These are phyloP conservation scores for Blastomyces silverae DNA, from an alignment of 2,329 filamentous ascomycete genomes.

Conservation along the genomic window DNA sequence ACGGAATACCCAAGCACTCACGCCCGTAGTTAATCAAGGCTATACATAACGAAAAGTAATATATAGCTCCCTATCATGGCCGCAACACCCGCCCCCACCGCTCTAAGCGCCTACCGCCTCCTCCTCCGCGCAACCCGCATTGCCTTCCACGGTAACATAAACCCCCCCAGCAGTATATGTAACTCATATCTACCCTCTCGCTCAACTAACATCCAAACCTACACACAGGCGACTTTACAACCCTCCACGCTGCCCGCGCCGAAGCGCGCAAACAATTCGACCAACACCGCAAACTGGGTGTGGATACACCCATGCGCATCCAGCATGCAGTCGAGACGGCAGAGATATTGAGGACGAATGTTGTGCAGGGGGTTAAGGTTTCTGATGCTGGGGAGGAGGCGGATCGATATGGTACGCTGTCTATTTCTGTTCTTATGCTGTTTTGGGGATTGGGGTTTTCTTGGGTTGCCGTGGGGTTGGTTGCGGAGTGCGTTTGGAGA, in stretches of 20 bases:
- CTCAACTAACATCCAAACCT: not conserved
- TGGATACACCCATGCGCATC: slow-evolving; percentile 59
- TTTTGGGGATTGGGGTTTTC: not conserved
- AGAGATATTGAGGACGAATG: slow-evolving; percentile 68
- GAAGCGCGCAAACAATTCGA: slow-evolving; percentile 71
- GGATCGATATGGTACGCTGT: slow-evolving; percentile 33
- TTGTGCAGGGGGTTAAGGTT: slow-evolving; percentile 69
- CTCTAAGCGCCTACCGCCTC: slow-evolving; percentile 28
- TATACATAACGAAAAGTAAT: not conserved
- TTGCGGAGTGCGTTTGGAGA: not conserved
- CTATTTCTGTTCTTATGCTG: not conserved
- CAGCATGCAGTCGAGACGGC: slow-evolving; percentile 77
- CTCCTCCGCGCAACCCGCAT: slow-evolving; percentile 27
- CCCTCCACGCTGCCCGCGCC: slow-evolving; percentile 62
- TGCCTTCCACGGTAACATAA: slow-evolving; percentile 67
- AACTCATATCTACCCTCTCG: not conserved
- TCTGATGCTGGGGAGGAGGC: slow-evolving; percentile 38
- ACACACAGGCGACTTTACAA: slow-evolving; percentile 58
- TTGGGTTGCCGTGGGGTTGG: not conserved
- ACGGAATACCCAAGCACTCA: not conserved
- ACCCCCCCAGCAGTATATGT: not conserved
- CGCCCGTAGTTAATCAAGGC: not conserved
- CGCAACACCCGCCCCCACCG: slow-evolving; percentile 29
- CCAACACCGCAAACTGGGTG: slow-evolving; percentile 54
- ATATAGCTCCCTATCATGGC: not conserved